A percentile compares a stretch with the other conserved stretches of the same genome.
Evolutionary conservation across 805 yeast species (phyloP).

Genomic region (Candida parachauliodes): DNA sequence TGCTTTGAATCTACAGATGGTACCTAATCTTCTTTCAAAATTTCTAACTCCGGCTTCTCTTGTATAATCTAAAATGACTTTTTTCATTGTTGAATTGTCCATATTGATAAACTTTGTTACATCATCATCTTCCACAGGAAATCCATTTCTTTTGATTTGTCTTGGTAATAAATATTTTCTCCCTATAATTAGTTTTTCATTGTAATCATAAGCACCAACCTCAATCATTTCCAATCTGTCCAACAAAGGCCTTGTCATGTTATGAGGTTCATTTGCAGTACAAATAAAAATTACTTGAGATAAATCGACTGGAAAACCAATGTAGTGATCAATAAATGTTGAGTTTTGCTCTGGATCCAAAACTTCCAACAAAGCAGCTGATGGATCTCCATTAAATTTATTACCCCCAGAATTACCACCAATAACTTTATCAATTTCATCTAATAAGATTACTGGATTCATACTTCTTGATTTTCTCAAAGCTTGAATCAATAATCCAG

Average conservation of each 20-base stretch:
- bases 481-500: slow-evolving; percentile 77
- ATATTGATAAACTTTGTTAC: slow-evolving; percentile 37
- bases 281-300: slow-evolving; percentile 80
- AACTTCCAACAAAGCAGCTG: slow-evolving; percentile 84
- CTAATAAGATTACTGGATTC: slow-evolving; percentile 81
- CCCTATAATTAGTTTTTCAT: slow-evolving; percentile 74
- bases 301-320: slow-evolving; percentile 82
- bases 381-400: slow-evolving; percentile 75
- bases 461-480: slow-evolving; percentile 69
- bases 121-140: slow-evolving; percentile 29
- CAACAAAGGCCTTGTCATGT: slow-evolving; percentile 69
- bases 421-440: slow-evolving; percentile 79
- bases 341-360: slow-evolving; percentile 87
- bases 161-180: slow-evolving; percentile 67
- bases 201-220: slow-evolving; percentile 73
- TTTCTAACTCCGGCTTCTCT: slow-evolving; percentile 85
- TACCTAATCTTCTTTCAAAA: slow-evolving; percentile 69
- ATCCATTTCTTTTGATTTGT: slow-evolving; percentile 67
- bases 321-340: slow-evolving; percentile 73
- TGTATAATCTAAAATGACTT: slow-evolving; percentile 66
- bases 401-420: slow-evolving; percentile 46
- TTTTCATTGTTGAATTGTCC: slow-evolving; percentile 52
- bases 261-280: slow-evolving; percentile 75
- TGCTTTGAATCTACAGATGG: slow-evolving; percentile 78
- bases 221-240: slow-evolving; percentile 84